phyloP scores from a whole-genome alignment of 306 rosid genomes.

The Acacia acuminata region DNA sequence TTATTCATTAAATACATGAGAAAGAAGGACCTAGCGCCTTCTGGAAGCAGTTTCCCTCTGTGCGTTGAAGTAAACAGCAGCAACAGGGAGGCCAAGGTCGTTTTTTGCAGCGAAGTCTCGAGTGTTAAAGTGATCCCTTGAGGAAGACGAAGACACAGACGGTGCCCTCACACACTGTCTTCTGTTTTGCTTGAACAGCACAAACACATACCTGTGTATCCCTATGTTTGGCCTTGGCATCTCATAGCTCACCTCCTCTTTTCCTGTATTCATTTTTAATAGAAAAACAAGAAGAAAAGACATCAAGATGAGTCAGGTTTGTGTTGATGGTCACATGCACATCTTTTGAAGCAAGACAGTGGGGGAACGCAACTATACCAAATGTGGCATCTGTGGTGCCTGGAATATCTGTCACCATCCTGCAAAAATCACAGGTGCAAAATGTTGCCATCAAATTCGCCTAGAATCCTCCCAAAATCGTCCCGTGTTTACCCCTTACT shows the following conservation, averaged over 20 bases:
- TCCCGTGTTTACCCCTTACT: not conserved
- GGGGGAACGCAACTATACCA: constrained; percentile 51
- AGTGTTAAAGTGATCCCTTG: constrained; percentile 75
- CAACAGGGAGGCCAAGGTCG: constrained; percentile 80
- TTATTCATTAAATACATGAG: not conserved
- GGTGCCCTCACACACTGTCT: constrained; percentile 58
- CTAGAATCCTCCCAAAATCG: not conserved
- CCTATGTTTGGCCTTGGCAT: constrained; percentile 82
- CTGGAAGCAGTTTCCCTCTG: constrained; percentile 78
- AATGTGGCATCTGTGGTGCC: constrained; percentile 93
- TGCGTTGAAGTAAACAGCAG: constrained; percentile 84
- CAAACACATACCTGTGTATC: constrained; percentile 90
- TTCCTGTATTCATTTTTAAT: constrained; percentile 43
- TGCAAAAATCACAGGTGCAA: constrained; percentile 29
- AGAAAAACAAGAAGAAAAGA: too few relatives aligned
- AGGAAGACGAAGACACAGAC: constrained; percentile 37
- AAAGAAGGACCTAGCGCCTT: constrained; percentile 46
- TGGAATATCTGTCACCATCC: constrained; percentile 95
- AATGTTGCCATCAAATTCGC: not conserved
- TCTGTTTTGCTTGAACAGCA: constrained; percentile 66
- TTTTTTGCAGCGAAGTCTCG: constrained; percentile 58
- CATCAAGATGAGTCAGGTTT: not conserved
- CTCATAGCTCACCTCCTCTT: constrained; percentile 73
- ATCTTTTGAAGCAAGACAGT: not conserved
- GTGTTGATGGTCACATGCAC: not conserved